Conservation (phyloP, 1,139 yeast genomes). For the Pichia sp. region DNA sequence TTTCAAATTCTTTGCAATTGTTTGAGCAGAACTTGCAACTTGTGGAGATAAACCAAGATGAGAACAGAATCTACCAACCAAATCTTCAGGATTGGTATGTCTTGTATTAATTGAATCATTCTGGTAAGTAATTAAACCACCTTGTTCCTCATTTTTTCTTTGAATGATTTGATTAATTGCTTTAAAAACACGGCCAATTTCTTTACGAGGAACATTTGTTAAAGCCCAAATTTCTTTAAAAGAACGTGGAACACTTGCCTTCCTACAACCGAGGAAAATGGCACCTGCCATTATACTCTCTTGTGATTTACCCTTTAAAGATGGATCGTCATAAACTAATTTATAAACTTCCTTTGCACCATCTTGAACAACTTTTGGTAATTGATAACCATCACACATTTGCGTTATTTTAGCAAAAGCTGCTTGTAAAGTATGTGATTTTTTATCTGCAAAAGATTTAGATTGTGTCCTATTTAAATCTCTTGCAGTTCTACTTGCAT, state of each 20-base stretch:
- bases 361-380: conserved; percentile 93
- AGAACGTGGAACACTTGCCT: conserved; percentile 90
- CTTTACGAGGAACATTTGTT: conserved; percentile 90
- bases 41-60: conserved; percentile 83
- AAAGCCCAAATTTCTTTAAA: conserved; percentile 95
- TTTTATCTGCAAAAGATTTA: conserved; percentile 76
- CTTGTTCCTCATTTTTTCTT: conserved; percentile 47
- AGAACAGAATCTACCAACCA: conserved; percentile 93
- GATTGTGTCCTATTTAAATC: conserved; percentile 89
- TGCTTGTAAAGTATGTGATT: conserved; percentile 79
- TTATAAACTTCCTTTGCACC: conserved; percentile 97
- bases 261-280: conserved; percentile 88
- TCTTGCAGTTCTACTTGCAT: conserved; percentile 70
- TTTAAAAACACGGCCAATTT: conserved; percentile 83
- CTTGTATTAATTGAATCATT: conserved; percentile 69
- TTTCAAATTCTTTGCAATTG: conserved; percentile 82
- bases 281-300: conserved; percentile 97
- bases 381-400: conserved; percentile 94
- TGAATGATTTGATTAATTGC: conserved; percentile 73
- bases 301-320: conserved; percentile 84
- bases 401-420: conserved; percentile 90
- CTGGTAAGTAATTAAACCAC: conserved; percentile 31
- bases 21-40: conserved; percentile 89
- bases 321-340: conserved; percentile 81
- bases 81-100: conserved; percentile 89